Base-by-base conservation (phyloP, 2,329 filamentous ascomycete species). In the Stagonosporopsis cucurbitacearum region DNA sequence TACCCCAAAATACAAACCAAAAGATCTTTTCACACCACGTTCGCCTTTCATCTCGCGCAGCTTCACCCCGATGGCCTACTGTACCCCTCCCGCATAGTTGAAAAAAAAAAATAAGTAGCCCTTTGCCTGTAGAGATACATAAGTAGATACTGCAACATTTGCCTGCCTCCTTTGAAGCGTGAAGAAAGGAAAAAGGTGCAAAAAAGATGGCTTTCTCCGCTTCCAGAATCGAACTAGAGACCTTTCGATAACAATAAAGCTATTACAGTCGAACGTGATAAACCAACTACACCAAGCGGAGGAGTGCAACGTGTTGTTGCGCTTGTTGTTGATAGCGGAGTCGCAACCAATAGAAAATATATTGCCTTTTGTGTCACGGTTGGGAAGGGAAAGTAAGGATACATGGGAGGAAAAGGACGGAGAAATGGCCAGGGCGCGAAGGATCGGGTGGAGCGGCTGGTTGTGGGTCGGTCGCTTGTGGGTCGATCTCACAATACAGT, bases 191-290 rank as follows among this genome's bases (percentile, higher is more conserved):
- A 26, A 6, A 36, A n/a, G n/a, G n/a, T n/a, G 25, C 33, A 52
- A 53, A 53, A 53, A 53, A 2, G 22, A 20, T 19, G 42, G 42
- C 6, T 45, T 45, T 53, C 50, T 53, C 50, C 50, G 41, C 50
- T 53, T 35, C 50, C 50, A 46, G 50, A 53, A 53, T 53, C 50
- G 50, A 53, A 53, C 50, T 46, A 46, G 50, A 35, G 50, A 53
- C 42, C 48, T 51, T 51, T 51, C 48, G 48, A 51, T 51, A 43
- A 51, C 48, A 51, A 51, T 43, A 30, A 30, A 22, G 39, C 48
- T 43, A 51, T 51, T 51, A 51, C 48, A 51, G 48, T 51, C 48
- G 48, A 51, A 51, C 48, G 48, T 51, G 48, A 51, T 51, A 44
- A 51, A 51, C 48, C 48, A 51, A 51, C 48, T 51, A 51, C 48